Evolutionary conservation across 2,329 filamentous ascomycete species (phyloP), one percentile per base, ranked within the genome.

Genomic region (Aureobasidium musti): DNA sequence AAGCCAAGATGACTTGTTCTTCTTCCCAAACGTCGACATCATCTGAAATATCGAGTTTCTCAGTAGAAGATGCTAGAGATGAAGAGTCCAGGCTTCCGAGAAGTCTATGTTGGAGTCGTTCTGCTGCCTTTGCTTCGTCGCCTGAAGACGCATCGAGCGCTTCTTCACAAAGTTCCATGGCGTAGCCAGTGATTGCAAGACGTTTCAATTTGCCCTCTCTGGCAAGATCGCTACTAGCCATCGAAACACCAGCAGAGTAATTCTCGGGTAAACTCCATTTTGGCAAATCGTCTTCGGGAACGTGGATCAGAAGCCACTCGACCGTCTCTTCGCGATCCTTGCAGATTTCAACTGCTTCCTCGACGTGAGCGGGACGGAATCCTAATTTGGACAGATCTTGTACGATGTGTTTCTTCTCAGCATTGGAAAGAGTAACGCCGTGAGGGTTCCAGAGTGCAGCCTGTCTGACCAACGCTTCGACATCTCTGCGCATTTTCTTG

Each of bases 211-310:
- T 89, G 4, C 87, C 89, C 76, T 98, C 93, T 71, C 87, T 86
- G 74, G 87, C 91, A 68, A 97, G 77, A 75, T 97, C 90, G 7
- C 88, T 90, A 60, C 90, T 90, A 1, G 89, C 94, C 70, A 99
- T 88, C 52, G 89, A 92, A 30, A 98, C 89, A 26, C 95, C 95
- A 33, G 93, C 94, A 13, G 91, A 88, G 76, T 99, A 99, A 68
- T 89, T 91, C 78, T 96, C 93, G 0, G 95, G 95, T 49, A 99
- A 81, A 72, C 91, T 91, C 92, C 94, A 98, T 7, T 86, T 82
- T 1, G 95, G 95, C n/a, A 98, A 81, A 73, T 98, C 95, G 75
- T 99, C 95, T 75, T 99, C 95, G 1, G 95, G 95, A 2, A 99
- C 92, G 77, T 99, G 94, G 61, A 98, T 93, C 57, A 99, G 84